Conservation (phyloP, 2,329 filamentous ascomycete species). For the Neonectria neomacrospora region DNA sequence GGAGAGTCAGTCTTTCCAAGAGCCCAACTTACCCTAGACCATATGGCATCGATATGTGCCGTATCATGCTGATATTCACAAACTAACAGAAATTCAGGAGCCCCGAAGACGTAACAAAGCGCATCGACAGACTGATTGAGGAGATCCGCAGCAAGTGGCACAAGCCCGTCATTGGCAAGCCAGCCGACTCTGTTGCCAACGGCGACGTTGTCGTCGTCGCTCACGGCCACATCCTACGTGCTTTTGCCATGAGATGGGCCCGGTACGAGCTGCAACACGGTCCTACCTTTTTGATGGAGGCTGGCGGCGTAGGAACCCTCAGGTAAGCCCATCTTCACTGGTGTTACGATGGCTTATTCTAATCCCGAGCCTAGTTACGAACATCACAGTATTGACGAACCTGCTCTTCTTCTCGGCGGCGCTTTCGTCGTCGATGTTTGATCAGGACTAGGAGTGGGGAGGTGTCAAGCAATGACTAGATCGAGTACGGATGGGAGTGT, state of each 20-base stretch:
- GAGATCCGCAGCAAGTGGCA: slow-evolving; percentile 79
- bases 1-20: slow-evolving; percentile 73
- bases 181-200: slow-evolving; percentile 50
- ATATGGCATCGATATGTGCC: not conserved
- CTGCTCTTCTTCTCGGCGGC: slow-evolving; percentile 81
- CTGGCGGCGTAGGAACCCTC: slow-evolving; percentile 83
- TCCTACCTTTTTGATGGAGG: slow-evolving; percentile 85
- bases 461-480: not conserved
- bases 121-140: slow-evolving; percentile 79
- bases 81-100: slow-evolving; percentile 58
- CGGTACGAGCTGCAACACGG: slow-evolving; percentile 78
- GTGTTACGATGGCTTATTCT: slow-evolving; percentile 11
- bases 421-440: slow-evolving; percentile 68
- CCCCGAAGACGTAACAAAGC: slow-evolving; percentile 75
- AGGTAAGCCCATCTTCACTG: slow-evolving; percentile 62
- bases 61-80: not conserved
- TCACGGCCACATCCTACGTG: slow-evolving; percentile 89
- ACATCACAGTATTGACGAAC: slow-evolving; percentile 80
- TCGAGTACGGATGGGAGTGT: not conserved
- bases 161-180: slow-evolving; percentile 67
- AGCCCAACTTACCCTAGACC: slow-evolving; percentile 21
- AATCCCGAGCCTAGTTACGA: slow-evolving; percentile 70
- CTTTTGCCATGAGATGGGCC: slow-evolving; percentile 89
- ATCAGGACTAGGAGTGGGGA: slow-evolving; percentile 19
- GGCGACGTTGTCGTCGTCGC: slow-evolving; percentile 73